A percentile compares a stretch with the other conserved stretches of the same genome.
Conservation (phyloP, 805 yeast species). For the Candida nemodendra region DNA sequence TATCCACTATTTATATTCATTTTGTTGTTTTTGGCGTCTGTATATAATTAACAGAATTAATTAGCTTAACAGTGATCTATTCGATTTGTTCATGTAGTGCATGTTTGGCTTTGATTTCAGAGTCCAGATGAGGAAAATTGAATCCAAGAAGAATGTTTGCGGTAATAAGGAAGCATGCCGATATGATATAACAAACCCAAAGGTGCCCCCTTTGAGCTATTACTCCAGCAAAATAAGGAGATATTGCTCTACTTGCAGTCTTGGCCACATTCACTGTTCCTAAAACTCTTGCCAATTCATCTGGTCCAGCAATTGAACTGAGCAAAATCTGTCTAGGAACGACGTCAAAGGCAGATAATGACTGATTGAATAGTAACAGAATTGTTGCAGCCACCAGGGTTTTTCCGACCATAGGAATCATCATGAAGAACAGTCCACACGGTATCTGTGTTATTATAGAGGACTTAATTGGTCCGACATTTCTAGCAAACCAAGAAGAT, state of each 20-base stretch:
- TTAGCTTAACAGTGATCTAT: slow-evolving; percentile 1
- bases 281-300: slow-evolving; percentile 72
- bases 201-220: slow-evolving; percentile 54
- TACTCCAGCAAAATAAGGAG: slow-evolving; percentile 77
- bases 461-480: slow-evolving; percentile 76
- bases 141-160: slow-evolving; percentile 47
- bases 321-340: slow-evolving; percentile 84
- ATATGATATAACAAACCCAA: slow-evolving; percentile 51
- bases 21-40: slow-evolving; percentile 1
- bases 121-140: slow-evolving; percentile 42
- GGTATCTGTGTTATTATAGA: slow-evolving; percentile 76
- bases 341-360: slow-evolving; percentile 82
- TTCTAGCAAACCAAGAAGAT: slow-evolving; percentile 66
- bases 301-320: slow-evolving; percentile 59
- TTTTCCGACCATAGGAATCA: slow-evolving; percentile 46
- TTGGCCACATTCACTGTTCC: slow-evolving; percentile 86
- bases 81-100: slow-evolving; percentile 20
- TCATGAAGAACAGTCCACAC: slow-evolving; percentile 61
- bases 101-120: slow-evolving; percentile 20
- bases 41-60: too few species aligned
- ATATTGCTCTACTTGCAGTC: slow-evolving; percentile 79
- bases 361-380: slow-evolving; percentile 53
- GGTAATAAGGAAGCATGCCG: slow-evolving; percentile 48
- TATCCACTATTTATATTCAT: not conserved
- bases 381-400: slow-evolving; percentile 44